phyloP scores from a whole-genome alignment of 441 rosid species.

The Macaranga tanarius region DNA sequence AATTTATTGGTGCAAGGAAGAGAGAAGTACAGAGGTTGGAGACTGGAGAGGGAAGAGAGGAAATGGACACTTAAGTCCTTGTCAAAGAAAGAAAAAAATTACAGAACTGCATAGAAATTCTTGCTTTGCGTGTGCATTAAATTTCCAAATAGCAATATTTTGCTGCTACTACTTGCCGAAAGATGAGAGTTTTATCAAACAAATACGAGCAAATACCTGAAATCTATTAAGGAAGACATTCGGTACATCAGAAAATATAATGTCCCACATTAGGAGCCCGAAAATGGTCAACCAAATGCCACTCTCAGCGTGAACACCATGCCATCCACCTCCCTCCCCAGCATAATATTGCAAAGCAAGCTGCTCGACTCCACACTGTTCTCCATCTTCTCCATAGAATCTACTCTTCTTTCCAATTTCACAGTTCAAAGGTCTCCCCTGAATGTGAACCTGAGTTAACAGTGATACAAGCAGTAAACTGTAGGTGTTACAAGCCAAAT shows the following conservation, averaged over 20 bases:
- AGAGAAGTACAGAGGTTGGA: too few relatives aligned
- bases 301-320: conserved; percentile 83
- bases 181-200: conserved; percentile 4
- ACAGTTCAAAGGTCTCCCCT: conserved; percentile 83
- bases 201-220: conserved; percentile 51
- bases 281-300: conserved; percentile 92
- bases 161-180: background rate
- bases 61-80: too few relatives aligned
- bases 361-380: conserved; percentile 93
- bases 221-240: conserved; percentile 75
- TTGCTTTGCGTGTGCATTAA: too few relatives aligned
- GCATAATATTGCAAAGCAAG: conserved; percentile 89
- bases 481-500: background rate
- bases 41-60: too few relatives aligned
- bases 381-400: conserved; percentile 87
- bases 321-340: conserved; percentile 85
- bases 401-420: conserved; percentile 74
- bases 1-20: too few relatives aligned
- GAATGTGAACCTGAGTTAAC: conserved; percentile 56
- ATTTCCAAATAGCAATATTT: conserved; percentile 3
- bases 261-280: conserved; percentile 91
- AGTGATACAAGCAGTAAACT: conserved; percentile 2
- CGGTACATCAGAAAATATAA: conserved; percentile 64
- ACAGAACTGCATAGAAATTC: background rate
- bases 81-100: background rate